A percentile compares a stretch with the other conserved stretches of the same genome.
Evolutionary conservation across 164 flowering plant species (phyloP).

Genomic region (Chloranthus sessilifolius): DNA sequence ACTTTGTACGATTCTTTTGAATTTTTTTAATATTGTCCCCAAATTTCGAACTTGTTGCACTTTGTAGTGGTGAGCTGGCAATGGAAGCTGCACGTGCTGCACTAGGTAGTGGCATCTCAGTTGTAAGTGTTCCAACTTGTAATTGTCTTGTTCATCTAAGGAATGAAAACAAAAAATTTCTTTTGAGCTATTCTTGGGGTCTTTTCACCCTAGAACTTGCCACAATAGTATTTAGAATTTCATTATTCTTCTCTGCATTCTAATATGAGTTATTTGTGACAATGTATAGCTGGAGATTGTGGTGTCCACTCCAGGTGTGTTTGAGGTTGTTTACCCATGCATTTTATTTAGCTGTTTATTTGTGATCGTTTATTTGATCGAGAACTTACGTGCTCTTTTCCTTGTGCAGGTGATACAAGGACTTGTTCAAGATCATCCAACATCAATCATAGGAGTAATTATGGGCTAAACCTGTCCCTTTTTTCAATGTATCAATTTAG

Average conservation of each 20-base stretch:
- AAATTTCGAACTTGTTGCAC: too few relatives aligned
- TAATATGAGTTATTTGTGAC: constrained; percentile 7
- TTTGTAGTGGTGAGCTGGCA: constrained; percentile 56
- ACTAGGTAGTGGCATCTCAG: constrained; percentile 59
- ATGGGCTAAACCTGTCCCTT: neutral
- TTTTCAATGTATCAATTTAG: too few relatives aligned
- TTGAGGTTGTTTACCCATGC: constrained; percentile 46
- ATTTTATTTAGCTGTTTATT: neutral
- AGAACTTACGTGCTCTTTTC: constrained; percentile 13
- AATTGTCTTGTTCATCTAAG: neutral
- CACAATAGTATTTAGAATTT: neutral
- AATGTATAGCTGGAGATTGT: constrained; percentile 66
- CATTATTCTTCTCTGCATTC: neutral
- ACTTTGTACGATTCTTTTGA: too few relatives aligned
- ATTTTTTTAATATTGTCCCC: too few relatives aligned
- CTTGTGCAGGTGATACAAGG: constrained; percentile 44
- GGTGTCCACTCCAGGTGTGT: constrained; percentile 69
- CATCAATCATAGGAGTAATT: constrained; percentile 55
- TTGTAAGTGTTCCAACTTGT: constrained; percentile 43
- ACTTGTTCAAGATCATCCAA: constrained; percentile 54
- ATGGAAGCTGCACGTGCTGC: constrained; percentile 70
- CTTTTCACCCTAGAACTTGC: neutral
- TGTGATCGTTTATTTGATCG: neutral
- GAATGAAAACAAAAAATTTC: neutral
- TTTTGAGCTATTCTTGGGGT: too few relatives aligned